These are phyloP conservation scores for Apostasia ramifera DNA, from an alignment of 106 monocot species.

Conservation along the genomic window DNA sequence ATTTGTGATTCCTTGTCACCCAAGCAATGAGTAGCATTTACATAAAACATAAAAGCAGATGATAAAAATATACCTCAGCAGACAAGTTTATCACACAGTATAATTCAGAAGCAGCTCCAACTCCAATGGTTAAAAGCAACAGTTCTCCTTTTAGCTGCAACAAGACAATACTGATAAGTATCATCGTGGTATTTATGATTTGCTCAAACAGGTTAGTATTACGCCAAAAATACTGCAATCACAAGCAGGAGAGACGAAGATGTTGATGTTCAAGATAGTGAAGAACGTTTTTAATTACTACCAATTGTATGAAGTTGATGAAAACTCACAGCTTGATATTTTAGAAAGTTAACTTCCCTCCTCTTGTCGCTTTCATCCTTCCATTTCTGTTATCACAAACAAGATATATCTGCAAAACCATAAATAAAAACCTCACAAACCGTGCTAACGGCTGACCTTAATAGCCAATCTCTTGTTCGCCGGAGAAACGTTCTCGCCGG, in stretches of 20 bases:
- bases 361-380: conserved; percentile 63
- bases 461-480: conserved; percentile 41
- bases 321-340: conserved; percentile 74
- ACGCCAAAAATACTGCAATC: not conserved
- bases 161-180: not conserved
- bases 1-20: too few species aligned
- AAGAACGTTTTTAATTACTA: too few species aligned
- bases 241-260: not conserved
- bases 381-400: conserved; percentile 48
- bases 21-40: too few species aligned
- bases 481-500: conserved; percentile 54
- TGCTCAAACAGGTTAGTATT: not conserved
- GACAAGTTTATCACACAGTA: conserved; percentile 72
- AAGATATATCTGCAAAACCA: not conserved
- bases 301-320: not conserved
- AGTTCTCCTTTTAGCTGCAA: conserved; percentile 80
- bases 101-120: conserved; percentile 60
- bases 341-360: conserved; percentile 73
- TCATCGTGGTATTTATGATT: not conserved
- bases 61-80: conserved; percentile 37
- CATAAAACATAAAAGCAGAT: too few species aligned
- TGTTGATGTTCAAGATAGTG: not conserved
- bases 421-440: not conserved
- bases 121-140: conserved; percentile 59
- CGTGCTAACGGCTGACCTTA: conserved; percentile 36